These are phyloP conservation scores for Vaucheria bursata DNA, from an alignment of 352 stramenopile genomes.

Conservation along the genomic window DNA sequence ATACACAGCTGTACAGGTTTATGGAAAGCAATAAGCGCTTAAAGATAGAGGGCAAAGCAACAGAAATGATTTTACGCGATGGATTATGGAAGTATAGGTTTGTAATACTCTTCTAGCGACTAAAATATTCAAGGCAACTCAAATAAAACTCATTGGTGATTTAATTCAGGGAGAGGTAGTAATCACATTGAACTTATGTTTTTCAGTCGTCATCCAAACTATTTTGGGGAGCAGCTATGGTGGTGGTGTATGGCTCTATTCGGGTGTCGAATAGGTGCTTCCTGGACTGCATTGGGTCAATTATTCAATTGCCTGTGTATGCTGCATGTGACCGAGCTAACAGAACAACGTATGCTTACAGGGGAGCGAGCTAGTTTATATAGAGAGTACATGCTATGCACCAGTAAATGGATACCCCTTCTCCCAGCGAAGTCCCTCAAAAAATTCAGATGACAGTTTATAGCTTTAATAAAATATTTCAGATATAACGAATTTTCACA, in stretches of 20 bases:
- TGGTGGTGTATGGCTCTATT: neutral
- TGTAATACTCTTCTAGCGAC: neutral
- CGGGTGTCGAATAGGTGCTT: neutral
- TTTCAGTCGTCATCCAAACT: constrained; percentile 6
- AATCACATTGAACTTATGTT: neutral
- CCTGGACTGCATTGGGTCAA: neutral
- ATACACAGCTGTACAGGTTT: neutral
- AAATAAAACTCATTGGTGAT: neutral
- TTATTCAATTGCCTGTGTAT: neutral
- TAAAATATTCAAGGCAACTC: neutral
- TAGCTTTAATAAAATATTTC: no score
- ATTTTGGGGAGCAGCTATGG: constrained; percentile 12
- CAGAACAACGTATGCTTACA: neutral
- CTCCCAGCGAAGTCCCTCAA: no score
- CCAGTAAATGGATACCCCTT: neutral
- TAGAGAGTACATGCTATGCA: neutral
- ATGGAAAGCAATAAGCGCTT: neutral
- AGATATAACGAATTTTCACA: no score
- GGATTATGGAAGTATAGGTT: constrained; percentile 2
- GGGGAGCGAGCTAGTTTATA: neutral
- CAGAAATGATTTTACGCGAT: neutral
- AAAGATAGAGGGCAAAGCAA: neutral
- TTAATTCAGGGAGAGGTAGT: neutral
- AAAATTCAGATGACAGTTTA: no score
- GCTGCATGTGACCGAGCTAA: constrained; percentile 2